These are phyloP conservation scores for Xylaria sp. DNA, from an alignment of 2,329 filamentous ascomycete species.

Conservation along the genomic window DNA sequence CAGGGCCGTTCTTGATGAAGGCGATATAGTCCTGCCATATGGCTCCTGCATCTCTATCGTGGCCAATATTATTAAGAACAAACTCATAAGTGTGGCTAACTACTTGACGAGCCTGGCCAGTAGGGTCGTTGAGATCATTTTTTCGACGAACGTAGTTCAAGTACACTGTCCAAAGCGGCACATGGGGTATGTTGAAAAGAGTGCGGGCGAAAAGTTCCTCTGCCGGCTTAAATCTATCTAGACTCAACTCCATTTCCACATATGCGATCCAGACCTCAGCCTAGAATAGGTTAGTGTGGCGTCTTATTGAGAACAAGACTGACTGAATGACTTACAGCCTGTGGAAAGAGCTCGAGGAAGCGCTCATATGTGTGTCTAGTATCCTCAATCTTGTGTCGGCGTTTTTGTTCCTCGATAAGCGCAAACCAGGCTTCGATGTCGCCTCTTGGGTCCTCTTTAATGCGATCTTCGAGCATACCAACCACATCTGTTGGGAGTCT, in stretches of 20 bases:
- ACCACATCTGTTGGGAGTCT: constrained; percentile 74
- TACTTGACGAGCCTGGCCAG: constrained; percentile 78
- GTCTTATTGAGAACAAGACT: not conserved
- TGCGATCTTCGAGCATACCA: constrained; percentile 86
- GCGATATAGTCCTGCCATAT: constrained; percentile 97
- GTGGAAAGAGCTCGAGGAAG: constrained; percentile 88
- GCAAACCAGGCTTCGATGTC: constrained; percentile 92
- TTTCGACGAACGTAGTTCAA: constrained; percentile 93
- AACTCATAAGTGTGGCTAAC: constrained; percentile 92
- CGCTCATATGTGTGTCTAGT: constrained; percentile 83
- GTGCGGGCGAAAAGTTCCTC: constrained; percentile 86
- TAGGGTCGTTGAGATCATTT: constrained; percentile 86
- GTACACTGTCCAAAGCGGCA: constrained; percentile 91
- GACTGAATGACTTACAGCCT: constrained; percentile 74
- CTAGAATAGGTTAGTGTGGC: constrained; percentile 65
- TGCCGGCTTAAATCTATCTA: constrained; percentile 82
- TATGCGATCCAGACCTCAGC: constrained; percentile 92
- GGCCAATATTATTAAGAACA: constrained; percentile 86
- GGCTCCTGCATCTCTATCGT: constrained; percentile 87
- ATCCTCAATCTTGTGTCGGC: constrained; percentile 83
- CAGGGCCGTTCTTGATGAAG: constrained; percentile 89
- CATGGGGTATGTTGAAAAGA: constrained; percentile 80
- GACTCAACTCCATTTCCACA: constrained; percentile 86
- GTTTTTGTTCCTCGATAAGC: constrained; percentile 85
- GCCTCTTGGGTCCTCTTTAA: constrained; percentile 91